Evolutionary conservation across 805 yeast genomes (phyloP).

Genomic region (Pichia californica): DNA sequence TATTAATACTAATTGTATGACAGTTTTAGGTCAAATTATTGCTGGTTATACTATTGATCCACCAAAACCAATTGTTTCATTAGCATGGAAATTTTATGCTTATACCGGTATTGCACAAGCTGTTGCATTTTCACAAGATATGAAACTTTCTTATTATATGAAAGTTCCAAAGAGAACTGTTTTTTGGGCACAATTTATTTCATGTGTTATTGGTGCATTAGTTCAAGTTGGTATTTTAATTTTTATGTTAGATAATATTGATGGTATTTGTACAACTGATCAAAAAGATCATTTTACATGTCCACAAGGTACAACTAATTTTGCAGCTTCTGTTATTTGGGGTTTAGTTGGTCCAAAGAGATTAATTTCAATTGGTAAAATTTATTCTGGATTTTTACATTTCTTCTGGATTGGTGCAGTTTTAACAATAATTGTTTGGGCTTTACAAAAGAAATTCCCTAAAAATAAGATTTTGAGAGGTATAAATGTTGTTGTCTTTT

Average conservation of each 20-base stretch:
- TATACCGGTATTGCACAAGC: background rate
- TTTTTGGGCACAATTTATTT: slow-evolving; percentile 1
- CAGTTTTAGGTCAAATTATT: background rate
- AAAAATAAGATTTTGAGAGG: background rate
- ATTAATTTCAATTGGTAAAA: background rate
- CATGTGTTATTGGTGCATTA: slow-evolving; percentile 1
- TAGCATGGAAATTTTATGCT: slow-evolving; percentile 1
- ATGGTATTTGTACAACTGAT: background rate
- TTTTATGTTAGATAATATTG: slow-evolving; percentile 1
- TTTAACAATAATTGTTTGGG: background rate
- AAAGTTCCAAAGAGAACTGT: background rate
- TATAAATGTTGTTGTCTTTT: slow-evolving; percentile 1
- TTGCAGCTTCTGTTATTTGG: slow-evolving; percentile 1
- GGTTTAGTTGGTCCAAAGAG: background rate
- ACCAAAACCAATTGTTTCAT: slow-evolving; percentile 1
- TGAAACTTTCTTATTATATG: background rate
- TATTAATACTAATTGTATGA: slow-evolving; percentile 1
- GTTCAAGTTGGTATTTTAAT: slow-evolving; percentile 2
- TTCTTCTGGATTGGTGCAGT: slow-evolving; percentile 1
- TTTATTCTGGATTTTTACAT: background rate
- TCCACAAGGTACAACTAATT: slow-evolving; percentile 1
- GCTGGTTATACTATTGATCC: background rate
- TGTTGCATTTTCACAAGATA: slow-evolving; percentile 2
- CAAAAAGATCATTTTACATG: slow-evolving; percentile 1
- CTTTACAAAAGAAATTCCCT: background rate